Base-by-base conservation (phyloP, 1,139 yeast species). In the Saccharomyces hybrid region DNA sequence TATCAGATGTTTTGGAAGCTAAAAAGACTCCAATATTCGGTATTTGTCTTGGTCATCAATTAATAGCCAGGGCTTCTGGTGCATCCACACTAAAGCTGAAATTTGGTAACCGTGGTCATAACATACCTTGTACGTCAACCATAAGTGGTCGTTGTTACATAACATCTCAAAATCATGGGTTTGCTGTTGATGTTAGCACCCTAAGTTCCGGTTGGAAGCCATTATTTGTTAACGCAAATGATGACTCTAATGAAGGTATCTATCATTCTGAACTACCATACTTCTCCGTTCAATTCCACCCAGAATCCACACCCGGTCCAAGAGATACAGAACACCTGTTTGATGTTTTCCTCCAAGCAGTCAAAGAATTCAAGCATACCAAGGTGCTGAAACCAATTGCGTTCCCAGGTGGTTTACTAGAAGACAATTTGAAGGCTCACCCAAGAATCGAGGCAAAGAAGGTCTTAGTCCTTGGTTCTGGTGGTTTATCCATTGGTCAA, bases 31-130 rank as follows among this genome's bases (percentile, higher is more conserved):
- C 96, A 54, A 80, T 91, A 55, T 93, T 93, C 99, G 23, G 23
- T 19, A 19, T 19, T 19, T 19, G 23, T 19, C 23, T 19, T 19
- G 23, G 23, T 19, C 23, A 95, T 75, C 99, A 95, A 78, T 82
- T 95, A 70, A 76, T 95, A 71, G 97, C 99, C 49, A 82, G 96
- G 75, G 97, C 99, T 54, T 76, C 93, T 56, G 99, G 99, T 69
- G 98, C 98, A 55, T 78, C 86, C 19, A 93, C 99, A 55, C 67
- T 82, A 69, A 95, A 95, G 75, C 78, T 95, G 77, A 91, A 91
- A 77, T 95, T 89, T 68, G 99, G 99, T 85, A 95, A 95, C 80
- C 91, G 99, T 81, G 99, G 98, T 70, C 99, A 95, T 78, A 95
- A 95, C 73, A 95, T 95, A 65, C 99, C 99, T 61, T 91, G 97